Evolutionary conservation across 257 asterid species (phyloP).

Genomic region (Solanum lignicaule): DNA sequence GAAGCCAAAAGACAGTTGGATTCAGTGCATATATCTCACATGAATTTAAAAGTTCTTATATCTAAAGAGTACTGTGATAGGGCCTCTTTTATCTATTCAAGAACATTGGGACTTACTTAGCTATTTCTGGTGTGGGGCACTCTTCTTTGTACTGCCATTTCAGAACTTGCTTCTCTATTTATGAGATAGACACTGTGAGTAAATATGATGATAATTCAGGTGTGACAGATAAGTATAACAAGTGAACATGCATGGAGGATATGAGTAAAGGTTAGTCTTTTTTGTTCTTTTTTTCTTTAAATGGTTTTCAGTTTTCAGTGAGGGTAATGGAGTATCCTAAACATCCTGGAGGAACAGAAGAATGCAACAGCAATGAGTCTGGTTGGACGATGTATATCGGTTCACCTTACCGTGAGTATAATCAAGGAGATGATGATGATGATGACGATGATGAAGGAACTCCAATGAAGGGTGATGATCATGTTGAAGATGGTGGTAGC

Average conservation of each 20-base stretch:
- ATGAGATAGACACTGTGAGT: constrained; percentile 54
- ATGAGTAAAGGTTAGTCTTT: constrained; percentile 5
- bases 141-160: constrained; percentile 35
- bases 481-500: constrained; percentile 34
- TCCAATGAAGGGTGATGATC: constrained; percentile 6
- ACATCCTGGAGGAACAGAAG: constrained; percentile 37
- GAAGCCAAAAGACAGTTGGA: constrained; percentile 85
- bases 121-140: constrained; percentile 56
- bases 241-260: constrained; percentile 7
- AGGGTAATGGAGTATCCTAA: constrained; percentile 53
- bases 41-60: constrained; percentile 54
- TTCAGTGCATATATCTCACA: constrained; percentile 80
- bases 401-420: constrained; percentile 28
- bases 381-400: constrained; percentile 91
- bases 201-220: constrained; percentile 11
- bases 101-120: constrained; percentile 41
- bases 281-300: constrained; percentile 16
- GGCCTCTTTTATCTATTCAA: constrained; percentile 33
- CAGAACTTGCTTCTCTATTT: constrained; percentile 55
- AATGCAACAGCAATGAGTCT: constrained; percentile 85
- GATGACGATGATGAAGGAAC: constrained; percentile 7
- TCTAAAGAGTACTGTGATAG: constrained; percentile 25
- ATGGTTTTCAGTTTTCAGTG: not conserved
- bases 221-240: constrained; percentile 6
- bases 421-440: constrained; percentile 9